Evolutionary conservation across 768 basidiomycete species (phyloP), one percentile per base, ranked within the genome.

Genomic region (Tremella fuciformis): DNA sequence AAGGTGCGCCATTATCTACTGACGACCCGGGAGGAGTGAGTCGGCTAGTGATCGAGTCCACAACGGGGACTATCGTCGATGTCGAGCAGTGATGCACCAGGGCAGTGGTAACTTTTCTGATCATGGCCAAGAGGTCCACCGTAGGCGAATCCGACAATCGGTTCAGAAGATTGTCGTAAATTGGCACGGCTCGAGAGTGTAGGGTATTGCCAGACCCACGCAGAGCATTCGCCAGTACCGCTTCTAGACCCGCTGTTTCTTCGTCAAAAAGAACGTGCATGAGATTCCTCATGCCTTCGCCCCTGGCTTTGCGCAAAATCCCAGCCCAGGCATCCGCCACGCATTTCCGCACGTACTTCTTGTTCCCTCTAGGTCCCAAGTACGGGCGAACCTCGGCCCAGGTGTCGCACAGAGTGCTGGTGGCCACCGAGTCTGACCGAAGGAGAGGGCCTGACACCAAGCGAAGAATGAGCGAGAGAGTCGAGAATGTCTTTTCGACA

Each of bases 301-400:
- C 77, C 74, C 89, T 88, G 53, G 92, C 77, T 64, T 88, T 82
- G 50, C 92, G 81, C 42, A 94, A 68, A 0, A 87, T 82, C 0
- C 83, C 84, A 0, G 86, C 89, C 93, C 90, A 96, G 2, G 90
- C 89, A 69, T 96, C 91, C 0, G 89, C 87, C 9, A 88, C 82
- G 52, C 76, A 77, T 47, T 63, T 70, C 19, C 76, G 55, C 19
- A 77, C 66, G 46, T 71, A 64, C 57, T 51, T 53, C 67, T 74
- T 67, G 60, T 71, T 64, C 39, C 65, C 62, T 53, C 50, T 53
- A 22, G 66, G 59, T 2, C 56, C 41, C 26, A 78, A 60, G 58
- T 74, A 76, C 9, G 71, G 70, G 13, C 49, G 37, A 47, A 74
- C 67, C 15, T 59, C 56, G 9, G 46, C 29, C 71, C 75, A 77